Evolutionary conservation across 129 eudicot genomes (phyloP), one percentile per base, ranked within the genome.

Genomic region (Centrapalus pauciflorus): DNA sequence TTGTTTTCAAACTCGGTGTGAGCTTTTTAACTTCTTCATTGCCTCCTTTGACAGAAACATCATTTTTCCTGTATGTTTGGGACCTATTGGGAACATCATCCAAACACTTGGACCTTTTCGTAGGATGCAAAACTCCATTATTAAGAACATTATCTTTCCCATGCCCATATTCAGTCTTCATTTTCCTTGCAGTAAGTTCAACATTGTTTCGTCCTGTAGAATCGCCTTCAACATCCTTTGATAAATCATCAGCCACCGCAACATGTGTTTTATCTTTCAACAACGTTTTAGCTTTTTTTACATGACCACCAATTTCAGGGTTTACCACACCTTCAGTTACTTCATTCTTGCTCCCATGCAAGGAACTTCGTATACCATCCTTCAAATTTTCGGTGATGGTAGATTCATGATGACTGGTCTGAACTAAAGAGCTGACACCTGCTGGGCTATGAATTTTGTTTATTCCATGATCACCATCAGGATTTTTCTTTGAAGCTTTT

Each of bases 31-130:
- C 20, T 50, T 76, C 86, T 69, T 52, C 51, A 46, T 57, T 62
- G 48, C 70, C 71, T 37, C 69, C 61, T 79, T 82, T 83, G 61
- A 57, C 68, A 10, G 50, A 67, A 35, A 55, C 55, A 33, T 77
- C 74, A 64, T 25, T 67, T 70, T 65, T 84, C 73, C 77, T 74
- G 67, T 34, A 72, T 43, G 54, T 45, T 43, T 72, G 83, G 41
- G 80, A 50, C 37, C 67, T 69, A 70, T 70, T 79, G 50, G 67
- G n/a, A 5, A 69, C 19, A 69, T 78, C 92, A 70, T 80, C 84
- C 4, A 75, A 57, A 65, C 13, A 64, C 76, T 82, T 87, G 16
- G 84, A 66, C 71, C 74, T 82, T 75, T 90, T 83, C 37, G 72
- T 64, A 58, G 80, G 77, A 62, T 28, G 73, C 34, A 72, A 60